These are phyloP conservation scores for Globisporangium nagaii DNA, from an alignment of 352 stramenopile genomes.

Conservation along the genomic window DNA sequence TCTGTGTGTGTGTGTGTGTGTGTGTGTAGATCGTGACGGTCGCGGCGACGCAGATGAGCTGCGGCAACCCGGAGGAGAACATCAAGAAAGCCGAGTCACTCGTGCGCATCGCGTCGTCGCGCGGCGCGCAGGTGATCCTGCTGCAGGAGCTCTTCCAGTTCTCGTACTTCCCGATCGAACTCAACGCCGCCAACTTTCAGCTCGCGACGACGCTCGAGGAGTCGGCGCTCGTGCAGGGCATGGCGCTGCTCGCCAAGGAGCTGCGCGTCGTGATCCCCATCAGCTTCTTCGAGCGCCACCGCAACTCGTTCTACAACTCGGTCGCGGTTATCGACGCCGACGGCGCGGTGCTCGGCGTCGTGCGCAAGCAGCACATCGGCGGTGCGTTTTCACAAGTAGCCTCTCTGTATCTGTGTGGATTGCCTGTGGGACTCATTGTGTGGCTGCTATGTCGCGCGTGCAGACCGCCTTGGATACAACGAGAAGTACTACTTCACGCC, in stretches of 20 bases:
- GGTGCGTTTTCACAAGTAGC: conserved; percentile 34
- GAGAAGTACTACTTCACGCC: conserved; percentile 93
- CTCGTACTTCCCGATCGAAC: conserved; percentile 90
- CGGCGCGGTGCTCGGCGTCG: conserved; percentile 72
- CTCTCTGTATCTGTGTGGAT: too few relatives aligned
- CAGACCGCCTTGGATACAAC: conserved; percentile 87
- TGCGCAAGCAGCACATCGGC: conserved; percentile 90
- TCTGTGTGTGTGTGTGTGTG: not conserved
- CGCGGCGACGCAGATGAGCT: conserved; percentile 86
- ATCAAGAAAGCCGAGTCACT: conserved; percentile 89
- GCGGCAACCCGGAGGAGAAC: conserved; percentile 82
- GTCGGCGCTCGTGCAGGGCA: conserved; percentile 80
- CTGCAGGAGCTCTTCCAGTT: conserved; percentile 91
- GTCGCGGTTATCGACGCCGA: conserved; percentile 90
- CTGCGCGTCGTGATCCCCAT: conserved; percentile 89
- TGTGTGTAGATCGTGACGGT: conserved; percentile 68
- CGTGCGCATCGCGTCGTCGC: conserved; percentile 83
- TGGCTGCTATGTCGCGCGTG: not conserved
- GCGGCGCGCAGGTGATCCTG: conserved; percentile 86
- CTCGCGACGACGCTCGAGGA: conserved; percentile 81
- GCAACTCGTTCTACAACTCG: conserved; percentile 92
- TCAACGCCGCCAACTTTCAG: conserved; percentile 85
- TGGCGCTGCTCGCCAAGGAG: conserved; percentile 87
- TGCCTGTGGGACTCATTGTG: not conserved
- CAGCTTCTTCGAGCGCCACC: conserved; percentile 89